phyloP scores from a whole-genome alignment of 192 early-diverging fungal species.

The Diversispora epigaea region DNA sequence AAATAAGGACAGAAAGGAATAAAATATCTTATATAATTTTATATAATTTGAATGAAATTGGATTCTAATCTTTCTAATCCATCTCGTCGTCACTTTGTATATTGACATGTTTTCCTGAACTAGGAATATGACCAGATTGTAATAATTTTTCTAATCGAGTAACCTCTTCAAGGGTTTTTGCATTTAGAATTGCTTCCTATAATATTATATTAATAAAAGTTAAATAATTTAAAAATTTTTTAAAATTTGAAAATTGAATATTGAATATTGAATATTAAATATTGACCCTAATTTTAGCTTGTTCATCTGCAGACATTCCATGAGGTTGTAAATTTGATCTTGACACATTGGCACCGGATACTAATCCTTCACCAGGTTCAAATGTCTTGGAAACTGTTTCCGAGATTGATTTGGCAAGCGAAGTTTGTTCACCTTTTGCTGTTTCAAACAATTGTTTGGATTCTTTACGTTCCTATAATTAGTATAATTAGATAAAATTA shows the following conservation, averaged over 20 bases:
- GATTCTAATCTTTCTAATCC: no score
- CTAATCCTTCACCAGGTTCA: slow-evolving; percentile 78
- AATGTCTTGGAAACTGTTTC: slow-evolving; percentile 77
- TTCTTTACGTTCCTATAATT: slow-evolving; percentile 73
- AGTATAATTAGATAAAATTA: slow-evolving; percentile 10
- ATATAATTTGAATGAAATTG: no score
- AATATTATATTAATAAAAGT: neutral
- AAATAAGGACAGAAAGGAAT: no score
- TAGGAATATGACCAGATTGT: slow-evolving; percentile 55
- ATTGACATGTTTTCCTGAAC: slow-evolving; percentile 10
- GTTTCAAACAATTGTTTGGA: slow-evolving; percentile 78
- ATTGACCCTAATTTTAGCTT: slow-evolving; percentile 59
- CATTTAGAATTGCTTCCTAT: slow-evolving; percentile 69
- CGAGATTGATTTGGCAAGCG: slow-evolving; percentile 63
- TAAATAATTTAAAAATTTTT: neutral
- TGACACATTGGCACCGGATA: slow-evolving; percentile 29
- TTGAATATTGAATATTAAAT: neutral
- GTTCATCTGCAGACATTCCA: slow-evolving; percentile 65
- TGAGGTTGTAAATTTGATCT: slow-evolving; percentile 60
- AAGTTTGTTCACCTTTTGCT: slow-evolving; percentile 59
- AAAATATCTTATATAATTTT: no score
- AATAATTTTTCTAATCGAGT: slow-evolving; percentile 67
- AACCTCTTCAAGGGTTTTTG: slow-evolving; percentile 76
- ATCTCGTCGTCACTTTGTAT: no score
- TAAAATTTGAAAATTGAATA: neutral